Evolutionary conservation across 2,329 filamentous ascomycete genomes (phyloP).

Genomic region (Ceratocystis variospora): DNA sequence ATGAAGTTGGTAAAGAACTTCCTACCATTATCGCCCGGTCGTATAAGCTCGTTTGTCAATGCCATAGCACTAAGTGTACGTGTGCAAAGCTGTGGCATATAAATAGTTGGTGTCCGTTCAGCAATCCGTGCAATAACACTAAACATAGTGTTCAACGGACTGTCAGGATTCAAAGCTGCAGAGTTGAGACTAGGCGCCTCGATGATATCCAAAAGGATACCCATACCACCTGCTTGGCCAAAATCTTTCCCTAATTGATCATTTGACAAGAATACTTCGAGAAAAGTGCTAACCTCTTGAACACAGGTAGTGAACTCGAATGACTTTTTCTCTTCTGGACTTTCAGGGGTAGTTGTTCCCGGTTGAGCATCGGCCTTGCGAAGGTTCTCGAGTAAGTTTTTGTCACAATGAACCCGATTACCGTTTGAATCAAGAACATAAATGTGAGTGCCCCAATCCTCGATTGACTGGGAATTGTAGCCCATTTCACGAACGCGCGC

Average conservation of each 20-base stretch:
- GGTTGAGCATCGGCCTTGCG: conserved; percentile 20
- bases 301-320: conserved; percentile 16
- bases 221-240: conserved; percentile 65
- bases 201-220: conserved; percentile 70
- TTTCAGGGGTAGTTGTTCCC: not conserved
- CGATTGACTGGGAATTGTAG: conserved; percentile 50
- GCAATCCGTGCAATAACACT: conserved; percentile 35
- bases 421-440: conserved; percentile 47
- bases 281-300: conserved; percentile 50
- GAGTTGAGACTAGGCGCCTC: conserved; percentile 66
- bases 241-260: conserved; percentile 57
- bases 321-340: conserved; percentile 5
- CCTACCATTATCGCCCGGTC: conserved; percentile 32
- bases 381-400: conserved; percentile 25
- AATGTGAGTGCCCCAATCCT: conserved; percentile 67
- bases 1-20: conserved; percentile 63
- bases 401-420: conserved; percentile 38
- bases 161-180: conserved; percentile 39
- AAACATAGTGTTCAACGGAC: conserved; percentile 16
- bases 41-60: conserved; percentile 51
- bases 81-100: conserved; percentile 66
- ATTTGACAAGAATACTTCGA: conserved; percentile 62
- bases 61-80: conserved; percentile 59
- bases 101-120: conserved; percentile 66
- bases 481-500: conserved; percentile 65